Conservation (phyloP, 306 rosid genomes). For the Carpinus fangiana region DNA sequence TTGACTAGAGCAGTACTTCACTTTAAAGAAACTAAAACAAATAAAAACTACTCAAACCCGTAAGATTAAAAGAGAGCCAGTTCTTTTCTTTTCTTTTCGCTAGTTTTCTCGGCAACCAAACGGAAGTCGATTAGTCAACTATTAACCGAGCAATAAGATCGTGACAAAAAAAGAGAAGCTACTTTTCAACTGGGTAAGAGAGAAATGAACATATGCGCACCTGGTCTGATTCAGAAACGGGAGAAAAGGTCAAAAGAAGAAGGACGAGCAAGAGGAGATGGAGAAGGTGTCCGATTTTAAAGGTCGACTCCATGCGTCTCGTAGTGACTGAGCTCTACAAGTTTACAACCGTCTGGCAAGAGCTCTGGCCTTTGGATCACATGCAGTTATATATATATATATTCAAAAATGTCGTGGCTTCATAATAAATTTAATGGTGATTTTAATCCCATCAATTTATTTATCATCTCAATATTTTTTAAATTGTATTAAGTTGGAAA, state of each 20-base stretch:
- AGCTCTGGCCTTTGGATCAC: neutral
- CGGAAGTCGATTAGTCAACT: constrained; percentile 23
- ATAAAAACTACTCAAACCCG: neutral
- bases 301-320: constrained; percentile 7
- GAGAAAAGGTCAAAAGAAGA: constrained; percentile 26
- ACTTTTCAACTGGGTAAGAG: neutral
- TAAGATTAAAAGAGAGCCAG: neutral
- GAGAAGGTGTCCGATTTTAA: neutral
- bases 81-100: neutral
- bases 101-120: constrained; percentile 18
- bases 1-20: neutral
- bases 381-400: too few species aligned
- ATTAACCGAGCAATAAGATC: neutral
- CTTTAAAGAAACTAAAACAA: neutral
- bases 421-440: too few species aligned
- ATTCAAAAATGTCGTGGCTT: too few species aligned
- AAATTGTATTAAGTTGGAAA: too few species aligned
- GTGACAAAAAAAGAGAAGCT: neutral
- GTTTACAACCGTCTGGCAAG: neutral
- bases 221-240: constrained; percentile 56
- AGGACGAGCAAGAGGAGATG: constrained; percentile 6
- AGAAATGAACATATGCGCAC: constrained; percentile 24
- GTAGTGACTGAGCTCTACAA: neutral
- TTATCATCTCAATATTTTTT: too few species aligned
- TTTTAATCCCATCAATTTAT: too few species aligned